Percentiles rank a stretch among this genome's conserved stretches.
Conservation (phyloP, 2,329 filamentous ascomycete species). For the Alternaria solani region DNA sequence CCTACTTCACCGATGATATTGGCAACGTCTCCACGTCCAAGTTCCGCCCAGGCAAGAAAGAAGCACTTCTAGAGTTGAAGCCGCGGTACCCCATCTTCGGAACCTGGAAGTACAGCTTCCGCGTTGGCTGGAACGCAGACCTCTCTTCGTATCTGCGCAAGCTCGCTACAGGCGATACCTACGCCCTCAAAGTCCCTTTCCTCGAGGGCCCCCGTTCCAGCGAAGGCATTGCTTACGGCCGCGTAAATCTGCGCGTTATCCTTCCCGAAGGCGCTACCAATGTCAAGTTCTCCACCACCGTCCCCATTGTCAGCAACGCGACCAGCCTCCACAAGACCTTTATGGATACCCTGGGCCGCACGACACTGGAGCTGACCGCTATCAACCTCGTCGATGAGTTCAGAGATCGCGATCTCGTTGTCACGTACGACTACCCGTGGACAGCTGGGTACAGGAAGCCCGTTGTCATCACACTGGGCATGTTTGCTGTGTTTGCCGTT, state of each 20-base stretch:
- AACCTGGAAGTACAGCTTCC: conserved; percentile 98
- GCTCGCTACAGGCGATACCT: conserved; percentile 70
- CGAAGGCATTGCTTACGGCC: conserved; percentile 87
- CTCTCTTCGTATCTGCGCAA: conserved; percentile 77
- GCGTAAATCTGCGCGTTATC: conserved; percentile 80
- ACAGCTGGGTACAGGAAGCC: conserved; percentile 84
- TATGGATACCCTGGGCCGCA: conserved; percentile 91
- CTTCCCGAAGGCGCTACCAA: conserved; percentile 92
- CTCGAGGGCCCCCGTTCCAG: conserved; percentile 86
- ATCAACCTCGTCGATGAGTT: conserved; percentile 91
- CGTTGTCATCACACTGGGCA: conserved; percentile 76
- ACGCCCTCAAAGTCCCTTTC: conserved; percentile 89
- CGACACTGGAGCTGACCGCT: conserved; percentile 79
- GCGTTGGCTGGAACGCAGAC: conserved; percentile 93
- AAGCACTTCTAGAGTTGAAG: conserved; percentile 87
- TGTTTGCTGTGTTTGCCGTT: conserved; percentile 76
- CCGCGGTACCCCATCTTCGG: conserved; percentile 97
- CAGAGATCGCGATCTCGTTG: conserved; percentile 80
- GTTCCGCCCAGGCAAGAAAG: conserved; percentile 79
- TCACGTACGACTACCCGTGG: conserved; percentile 86
- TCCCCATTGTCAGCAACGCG: conserved; percentile 72
- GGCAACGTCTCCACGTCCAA: conserved; percentile 95
- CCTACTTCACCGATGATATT: conserved; percentile 96
- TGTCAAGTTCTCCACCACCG: conserved; percentile 76
- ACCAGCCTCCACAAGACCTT: conserved; percentile 81